phyloP scores from a whole-genome alignment of 345 rosid species.

The Pistacia atlantica region DNA sequence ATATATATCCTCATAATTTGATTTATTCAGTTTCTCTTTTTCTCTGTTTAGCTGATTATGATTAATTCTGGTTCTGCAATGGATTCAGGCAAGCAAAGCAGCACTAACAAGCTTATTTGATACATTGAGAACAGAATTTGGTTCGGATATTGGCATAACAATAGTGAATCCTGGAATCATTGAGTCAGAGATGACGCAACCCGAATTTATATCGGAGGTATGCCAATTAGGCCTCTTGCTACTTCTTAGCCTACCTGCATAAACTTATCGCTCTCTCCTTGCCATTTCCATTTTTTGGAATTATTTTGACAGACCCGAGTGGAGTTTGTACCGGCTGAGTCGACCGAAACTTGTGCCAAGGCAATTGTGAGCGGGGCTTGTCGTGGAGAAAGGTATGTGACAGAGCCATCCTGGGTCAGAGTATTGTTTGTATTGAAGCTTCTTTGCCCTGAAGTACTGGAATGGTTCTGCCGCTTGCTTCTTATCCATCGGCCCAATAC shows the following conservation, averaged over 20 bases:
- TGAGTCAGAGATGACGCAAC: conserved; percentile 16
- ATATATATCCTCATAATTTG: too few species aligned
- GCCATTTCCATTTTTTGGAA: not conserved
- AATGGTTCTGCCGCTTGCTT: not conserved
- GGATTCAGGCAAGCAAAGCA: conserved; percentile 33
- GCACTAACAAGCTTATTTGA: conserved; percentile 37
- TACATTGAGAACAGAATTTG: conserved; percentile 33
- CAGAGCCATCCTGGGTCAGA: not conserved
- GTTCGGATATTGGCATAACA: conserved; percentile 22
- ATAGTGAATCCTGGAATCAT: conserved; percentile 16
- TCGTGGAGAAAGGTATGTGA: not conserved
- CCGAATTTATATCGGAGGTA: not conserved
- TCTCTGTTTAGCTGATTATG: not conserved
- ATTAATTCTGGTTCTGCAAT: not conserved
- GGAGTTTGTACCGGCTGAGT: not conserved
- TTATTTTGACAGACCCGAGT: not conserved
- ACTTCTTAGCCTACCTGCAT: not conserved
- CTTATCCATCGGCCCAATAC: not conserved
- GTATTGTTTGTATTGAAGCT: not conserved
- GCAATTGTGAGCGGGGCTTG: conserved; percentile 2
- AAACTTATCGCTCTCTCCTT: too few species aligned
- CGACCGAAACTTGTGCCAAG: conserved; percentile 9
- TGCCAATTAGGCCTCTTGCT: not conserved
- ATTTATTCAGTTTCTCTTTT: too few species aligned
- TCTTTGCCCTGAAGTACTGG: not conserved